A percentile compares a stretch with the other conserved stretches of the same genome.
Conservation (phyloP, 805 yeast genomes). For the Kluyveromyces lactis region DNA sequence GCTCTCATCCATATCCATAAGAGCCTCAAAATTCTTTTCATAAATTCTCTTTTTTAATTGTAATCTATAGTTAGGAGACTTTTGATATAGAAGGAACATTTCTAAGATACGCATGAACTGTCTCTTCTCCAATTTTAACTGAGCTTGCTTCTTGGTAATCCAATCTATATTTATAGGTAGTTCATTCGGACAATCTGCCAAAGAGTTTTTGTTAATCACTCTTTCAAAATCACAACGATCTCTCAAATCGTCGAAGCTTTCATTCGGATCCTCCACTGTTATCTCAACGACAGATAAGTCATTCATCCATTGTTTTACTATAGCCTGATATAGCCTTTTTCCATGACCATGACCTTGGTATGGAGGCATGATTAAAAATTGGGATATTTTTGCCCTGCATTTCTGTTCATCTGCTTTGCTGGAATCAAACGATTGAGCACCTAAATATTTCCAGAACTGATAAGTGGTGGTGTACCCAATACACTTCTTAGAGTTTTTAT, state of each 20-base stretch:
- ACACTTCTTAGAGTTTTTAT: conserved; percentile 34
- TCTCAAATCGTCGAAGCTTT: conserved; percentile 82
- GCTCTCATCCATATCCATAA: conserved; percentile 53
- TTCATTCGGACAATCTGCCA: conserved; percentile 24
- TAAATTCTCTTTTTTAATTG: conserved; percentile 69
- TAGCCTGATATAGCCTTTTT: conserved; percentile 46
- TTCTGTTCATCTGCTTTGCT: conserved; percentile 23
- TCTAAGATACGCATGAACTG: conserved; percentile 75
- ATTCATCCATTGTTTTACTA: conserved; percentile 47
- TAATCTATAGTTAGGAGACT: conserved; percentile 37
- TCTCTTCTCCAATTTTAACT: conserved; percentile 59
- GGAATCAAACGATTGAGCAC: conserved; percentile 42
- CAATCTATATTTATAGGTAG: conserved; percentile 30
- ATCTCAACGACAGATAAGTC: conserved; percentile 55
- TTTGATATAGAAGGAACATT: conserved; percentile 46
- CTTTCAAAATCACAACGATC: conserved; percentile 69
- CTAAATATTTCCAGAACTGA: conserved; percentile 69
- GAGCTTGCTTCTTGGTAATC: conserved; percentile 31
- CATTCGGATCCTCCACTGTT: conserved; percentile 92
- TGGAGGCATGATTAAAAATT: conserved; percentile 78
- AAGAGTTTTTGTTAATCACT: conserved; percentile 30
- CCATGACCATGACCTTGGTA: conserved; percentile 74
- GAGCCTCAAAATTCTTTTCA: conserved; percentile 71
- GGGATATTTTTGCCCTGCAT: conserved; percentile 71
- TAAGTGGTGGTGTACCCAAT: conserved; percentile 81